Base-by-base conservation (phyloP, 2,329 filamentous ascomycete genomes). In the Lasiodiplodia sp. region DNA sequence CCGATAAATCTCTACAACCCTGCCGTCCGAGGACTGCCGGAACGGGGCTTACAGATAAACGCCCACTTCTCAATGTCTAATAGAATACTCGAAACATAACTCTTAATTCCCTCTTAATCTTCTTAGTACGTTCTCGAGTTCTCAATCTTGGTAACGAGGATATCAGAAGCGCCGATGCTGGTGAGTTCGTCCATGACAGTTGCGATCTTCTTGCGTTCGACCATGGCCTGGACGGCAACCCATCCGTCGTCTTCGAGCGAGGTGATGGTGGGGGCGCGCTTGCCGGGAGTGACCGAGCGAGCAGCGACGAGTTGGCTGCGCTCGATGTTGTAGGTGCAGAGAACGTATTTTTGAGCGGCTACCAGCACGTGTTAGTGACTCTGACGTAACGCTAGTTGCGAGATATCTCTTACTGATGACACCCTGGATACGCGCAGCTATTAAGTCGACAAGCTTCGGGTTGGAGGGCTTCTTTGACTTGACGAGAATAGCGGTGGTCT, bases 141-240 rank as follows among this genome's bases (percentile, higher is more conserved):
- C 78, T 92, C 91, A 75, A 97, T 93, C 78, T 92, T 90, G 66
- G 94, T 85, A 25, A 97, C 92, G 74, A 97, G 80, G 71, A 97
- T 94, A 79, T 97, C 94, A 66, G 89, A 88, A 1, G 94, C 94
- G 2, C 94, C 94, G 34, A 91, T 86, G 75, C 86, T 88, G 38
- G 86, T 89, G 77, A 97, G 79, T 73, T 92, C 87, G 79, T 97
- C 94, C 94, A 97, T 97, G 47, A 92, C 92, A 7, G 88, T 84
- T 2, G 94, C 94, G 76, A 97, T 91, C 75, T 87, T 87, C 83
- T 93, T 95, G 84, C 93, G 92, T 84, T 93, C 90, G 7, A 97
- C 94, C 95, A 98, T 98, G 62, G 90, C 90, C 77, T 89, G 93
- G 71, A 98, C 91, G n/a, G 95, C 94, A 44, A 97, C 93, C 95